These are phyloP conservation scores for Suhomyces pyralidae DNA, from an alignment of 805 yeast genomes.

Conservation along the genomic window DNA sequence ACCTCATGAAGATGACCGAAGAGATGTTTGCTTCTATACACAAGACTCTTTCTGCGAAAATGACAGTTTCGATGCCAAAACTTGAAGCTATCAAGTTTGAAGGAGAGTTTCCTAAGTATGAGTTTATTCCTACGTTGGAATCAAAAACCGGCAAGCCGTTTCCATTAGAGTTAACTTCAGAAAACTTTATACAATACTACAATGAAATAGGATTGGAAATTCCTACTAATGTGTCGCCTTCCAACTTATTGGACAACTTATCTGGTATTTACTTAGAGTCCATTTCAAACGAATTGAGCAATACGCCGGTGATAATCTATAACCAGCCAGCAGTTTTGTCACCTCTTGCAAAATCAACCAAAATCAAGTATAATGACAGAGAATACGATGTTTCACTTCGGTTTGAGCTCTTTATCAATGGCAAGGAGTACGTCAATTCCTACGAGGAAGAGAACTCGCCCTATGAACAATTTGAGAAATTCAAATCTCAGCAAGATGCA, in stretches of 20 bases:
- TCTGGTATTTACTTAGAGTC: slow-evolving; percentile 65
- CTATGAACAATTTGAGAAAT: slow-evolving; percentile 60
- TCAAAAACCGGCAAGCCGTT: slow-evolving; percentile 44
- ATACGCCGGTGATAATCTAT: slow-evolving; percentile 66
- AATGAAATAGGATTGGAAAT: slow-evolving; percentile 30
- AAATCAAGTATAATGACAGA: slow-evolving; percentile 18
- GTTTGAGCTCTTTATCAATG: slow-evolving; percentile 80
- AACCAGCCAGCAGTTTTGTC: slow-evolving; percentile 85
- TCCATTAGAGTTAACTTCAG: slow-evolving; percentile 44
- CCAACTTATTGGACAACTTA: slow-evolving; percentile 62
- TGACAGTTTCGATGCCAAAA: neutral
- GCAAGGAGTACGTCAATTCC: slow-evolving; percentile 84
- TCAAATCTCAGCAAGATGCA: slow-evolving; percentile 52
- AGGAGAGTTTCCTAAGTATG: slow-evolving; percentile 38
- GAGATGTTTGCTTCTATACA: slow-evolving; percentile 47
- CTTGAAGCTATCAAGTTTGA: slow-evolving; percentile 21
- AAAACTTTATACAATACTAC: slow-evolving; percentile 41
- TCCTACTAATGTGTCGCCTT: slow-evolving; percentile 46
- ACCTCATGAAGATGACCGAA: slow-evolving; percentile 65
- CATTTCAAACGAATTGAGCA: slow-evolving; percentile 35
- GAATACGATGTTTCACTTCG: slow-evolving; percentile 54
- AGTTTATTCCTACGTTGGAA: slow-evolving; percentile 67
- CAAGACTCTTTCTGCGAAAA: slow-evolving; percentile 18
- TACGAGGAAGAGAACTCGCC: slow-evolving; percentile 97
- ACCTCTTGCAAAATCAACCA: slow-evolving; percentile 76